Base-by-base conservation (phyloP, 441 rosid genomes). In the Macaranga tanarius region DNA sequence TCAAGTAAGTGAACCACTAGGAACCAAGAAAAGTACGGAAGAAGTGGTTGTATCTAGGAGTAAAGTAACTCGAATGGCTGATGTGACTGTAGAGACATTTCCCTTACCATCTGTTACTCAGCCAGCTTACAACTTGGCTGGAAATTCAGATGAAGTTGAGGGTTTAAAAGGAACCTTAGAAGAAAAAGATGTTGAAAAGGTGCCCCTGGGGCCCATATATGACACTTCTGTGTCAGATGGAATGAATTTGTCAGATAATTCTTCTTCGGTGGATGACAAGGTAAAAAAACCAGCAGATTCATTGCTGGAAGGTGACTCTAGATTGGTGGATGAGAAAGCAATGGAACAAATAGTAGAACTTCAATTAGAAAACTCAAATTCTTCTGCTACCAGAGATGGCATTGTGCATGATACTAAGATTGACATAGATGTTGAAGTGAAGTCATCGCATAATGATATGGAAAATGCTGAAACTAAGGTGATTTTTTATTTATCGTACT, bases 31-130 rank as follows among this genome's bases (percentile, higher is more conserved):
- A 50, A 51, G 34, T 51, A 60, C 16, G 20, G 59, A 68, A 50
- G 68, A 61, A 28, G 62, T 73, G 60, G 59, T 71, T 61, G 67
- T 55, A 56, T 23, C 86, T 66, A 51, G 71, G 71, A 42, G 80
- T 58, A 67, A 77, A 72, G 75, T 77, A 72, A 72, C 75, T 80
- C 84, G 76, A 76, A 59, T 83, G 63, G 83, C 76, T 67, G 88
- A 80, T 75, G 79, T 82, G 25, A 77, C 82, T 69, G 86, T 85
- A 26, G 97, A 95, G 81, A 85, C 87, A 28, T 91, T 88, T 78
- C 97, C 96, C 15, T 22, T 88, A 61, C 77, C 69, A 50, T 78
- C 86, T 65, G 78, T 62, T n/a, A 58, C 82, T 56, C 68, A 67
- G 60, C 68, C 80, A 61, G 69, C 67, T 58, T 83, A 66, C 44